Evolutionary conservation across 2,329 filamentous ascomycete genomes (phyloP).

Genomic region (Fusarium penzigii): DNA sequence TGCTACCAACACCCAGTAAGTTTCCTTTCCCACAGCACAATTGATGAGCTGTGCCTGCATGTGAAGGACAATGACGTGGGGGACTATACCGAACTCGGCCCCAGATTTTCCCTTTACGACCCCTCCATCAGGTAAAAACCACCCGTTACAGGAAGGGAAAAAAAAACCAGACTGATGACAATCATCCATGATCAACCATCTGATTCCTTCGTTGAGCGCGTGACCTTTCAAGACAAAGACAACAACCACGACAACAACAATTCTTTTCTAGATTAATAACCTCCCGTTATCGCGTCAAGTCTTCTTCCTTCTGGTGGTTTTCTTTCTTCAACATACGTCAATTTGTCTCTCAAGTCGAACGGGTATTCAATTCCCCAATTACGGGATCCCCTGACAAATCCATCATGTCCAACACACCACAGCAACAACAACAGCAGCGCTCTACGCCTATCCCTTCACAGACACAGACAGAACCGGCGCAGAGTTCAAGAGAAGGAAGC

Average conservation of each 20-base stretch:
- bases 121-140: constrained; percentile 15
- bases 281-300: neutral
- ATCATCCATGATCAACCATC: constrained; percentile 17
- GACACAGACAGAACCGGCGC: constrained; percentile 35
- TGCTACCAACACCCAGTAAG: no score
- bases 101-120: constrained; percentile 16
- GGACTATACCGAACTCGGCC: neutral
- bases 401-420: constrained; percentile 27
- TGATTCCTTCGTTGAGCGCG: constrained; percentile 13
- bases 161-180: constrained; percentile 1
- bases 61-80: constrained; percentile 19
- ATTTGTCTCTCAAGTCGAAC: neutral
- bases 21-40: no score
- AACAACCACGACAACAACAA: neutral
- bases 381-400: neutral
- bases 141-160: neutral
- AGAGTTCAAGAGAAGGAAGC: constrained; percentile 30
- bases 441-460: constrained; percentile 35
- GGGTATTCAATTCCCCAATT: neutral
- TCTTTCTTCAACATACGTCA: neutral
- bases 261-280: neutral
- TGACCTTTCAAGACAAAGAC: constrained; percentile 6
- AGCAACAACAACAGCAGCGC: constrained; percentile 30
- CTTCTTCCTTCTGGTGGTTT: neutral
- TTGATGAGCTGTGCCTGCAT: neutral